These are phyloP conservation scores for Solanum gracilifrons DNA, from an alignment of 257 asterid species.

Conservation along the genomic window DNA sequence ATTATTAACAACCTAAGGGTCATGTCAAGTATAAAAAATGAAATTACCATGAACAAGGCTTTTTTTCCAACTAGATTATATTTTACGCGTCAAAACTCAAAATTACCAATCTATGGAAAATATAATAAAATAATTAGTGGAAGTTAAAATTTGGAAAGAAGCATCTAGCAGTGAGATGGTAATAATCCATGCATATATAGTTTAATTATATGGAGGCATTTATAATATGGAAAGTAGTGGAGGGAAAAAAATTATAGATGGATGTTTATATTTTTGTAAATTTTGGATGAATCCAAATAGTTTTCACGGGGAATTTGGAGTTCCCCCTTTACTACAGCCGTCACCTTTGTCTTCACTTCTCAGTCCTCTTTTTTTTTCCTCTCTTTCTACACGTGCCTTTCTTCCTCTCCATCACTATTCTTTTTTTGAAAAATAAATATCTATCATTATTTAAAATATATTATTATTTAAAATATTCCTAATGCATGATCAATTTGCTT, in stretches of 20 bases:
- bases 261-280: slow-evolving; percentile 28
- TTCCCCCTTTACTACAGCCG: slow-evolving; percentile 31
- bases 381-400: slow-evolving; percentile 47
- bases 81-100: background rate
- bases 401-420: slow-evolving; percentile 1
- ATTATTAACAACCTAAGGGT: background rate
- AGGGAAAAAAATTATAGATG: slow-evolving; percentile 8
- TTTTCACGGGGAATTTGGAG: slow-evolving; percentile 96
- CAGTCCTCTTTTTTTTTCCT: slow-evolving; percentile 8
- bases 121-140: background rate
- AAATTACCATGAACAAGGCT: background rate
- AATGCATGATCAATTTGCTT: background rate
- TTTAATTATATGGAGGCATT: slow-evolving; percentile 16
- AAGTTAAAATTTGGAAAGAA: background rate
- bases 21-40: background rate
- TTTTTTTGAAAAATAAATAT: background rate
- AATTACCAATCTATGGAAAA: background rate
- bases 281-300: slow-evolving; percentile 55
- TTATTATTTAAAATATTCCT: background rate
- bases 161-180: background rate
- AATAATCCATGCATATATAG: background rate
- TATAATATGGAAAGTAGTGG: slow-evolving; percentile 41
- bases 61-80: background rate
- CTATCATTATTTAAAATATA: background rate
- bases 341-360: slow-evolving; percentile 9